These are phyloP conservation scores for Agaricus sinodeliciosus DNA, from an alignment of 768 basidiomycete genomes.

Conservation along the genomic window DNA sequence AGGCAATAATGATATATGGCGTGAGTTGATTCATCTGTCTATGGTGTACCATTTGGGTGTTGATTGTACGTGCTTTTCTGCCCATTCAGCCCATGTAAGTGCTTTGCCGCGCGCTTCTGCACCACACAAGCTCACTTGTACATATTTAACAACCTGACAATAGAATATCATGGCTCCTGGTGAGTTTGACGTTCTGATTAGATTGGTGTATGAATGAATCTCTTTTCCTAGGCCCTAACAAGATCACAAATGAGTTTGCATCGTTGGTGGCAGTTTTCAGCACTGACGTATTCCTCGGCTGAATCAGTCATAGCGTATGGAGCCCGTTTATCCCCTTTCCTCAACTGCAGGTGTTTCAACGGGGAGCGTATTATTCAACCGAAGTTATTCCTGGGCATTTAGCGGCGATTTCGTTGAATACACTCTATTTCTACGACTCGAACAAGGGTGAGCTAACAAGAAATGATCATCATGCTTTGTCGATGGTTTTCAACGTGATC, in stretches of 20 bases:
- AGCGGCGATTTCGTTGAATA: conserved; percentile 82
- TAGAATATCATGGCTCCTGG: conserved; percentile 65
- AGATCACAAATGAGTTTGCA: conserved; percentile 60
- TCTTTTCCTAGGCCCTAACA: conserved; percentile 49
- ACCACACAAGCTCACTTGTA: neutral
- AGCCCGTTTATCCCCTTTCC: conserved; percentile 72
- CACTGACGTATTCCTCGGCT: conserved; percentile 11
- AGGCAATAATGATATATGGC: conserved; percentile 94
- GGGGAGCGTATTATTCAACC: conserved; percentile 78
- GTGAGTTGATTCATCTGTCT: conserved; percentile 45
- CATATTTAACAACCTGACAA: conserved; percentile 18
- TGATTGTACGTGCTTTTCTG: conserved; percentile 5
- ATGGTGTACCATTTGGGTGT: conserved; percentile 15
- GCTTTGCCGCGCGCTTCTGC: neutral
- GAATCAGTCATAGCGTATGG: conserved; percentile 57
- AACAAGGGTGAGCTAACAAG: conserved; percentile 56
- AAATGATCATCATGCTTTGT: conserved; percentile 11
- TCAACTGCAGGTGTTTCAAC: conserved; percentile 73
- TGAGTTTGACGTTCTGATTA: conserved; percentile 15
- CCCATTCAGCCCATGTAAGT: conserved; percentile 12
- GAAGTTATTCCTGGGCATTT: conserved; percentile 74
- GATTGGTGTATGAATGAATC: neutral
- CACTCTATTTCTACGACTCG: conserved; percentile 86
- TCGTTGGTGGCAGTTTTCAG: conserved; percentile 38
- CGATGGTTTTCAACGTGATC: neutral